These are phyloP conservation scores for Candida morakotiae DNA, from an alignment of 805 yeast species.

Conservation along the genomic window DNA sequence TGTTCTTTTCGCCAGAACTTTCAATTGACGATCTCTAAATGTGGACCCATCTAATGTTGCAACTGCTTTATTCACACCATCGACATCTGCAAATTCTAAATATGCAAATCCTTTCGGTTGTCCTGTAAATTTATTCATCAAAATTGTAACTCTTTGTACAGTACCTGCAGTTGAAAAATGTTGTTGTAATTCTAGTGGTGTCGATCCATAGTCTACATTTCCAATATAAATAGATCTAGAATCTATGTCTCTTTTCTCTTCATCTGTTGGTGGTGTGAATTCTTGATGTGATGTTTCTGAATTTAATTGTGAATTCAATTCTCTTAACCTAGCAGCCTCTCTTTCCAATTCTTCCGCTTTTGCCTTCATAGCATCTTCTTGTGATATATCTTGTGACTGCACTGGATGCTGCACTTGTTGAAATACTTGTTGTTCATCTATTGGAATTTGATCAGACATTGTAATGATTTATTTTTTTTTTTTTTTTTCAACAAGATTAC, in stretches of 20 bases:
- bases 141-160: slow-evolving; percentile 75
- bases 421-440: slow-evolving; percentile 15
- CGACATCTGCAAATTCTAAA: slow-evolving; percentile 71
- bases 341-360: slow-evolving; percentile 53
- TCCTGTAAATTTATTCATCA: slow-evolving; percentile 69
- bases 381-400: background rate
- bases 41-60: slow-evolving; percentile 55
- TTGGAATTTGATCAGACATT: slow-evolving; percentile 32
- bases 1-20: slow-evolving; percentile 75
- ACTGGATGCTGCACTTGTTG: background rate
- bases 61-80: slow-evolving; percentile 63
- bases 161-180: slow-evolving; percentile 68
- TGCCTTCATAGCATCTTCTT: slow-evolving; percentile 1
- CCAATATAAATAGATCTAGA: slow-evolving; percentile 77
- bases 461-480: background rate
- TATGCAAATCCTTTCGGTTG: slow-evolving; percentile 87
- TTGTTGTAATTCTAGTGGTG: slow-evolving; percentile 75
- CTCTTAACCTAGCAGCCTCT: slow-evolving; percentile 60
- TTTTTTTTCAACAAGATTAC: slow-evolving; percentile 1
- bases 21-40: slow-evolving; percentile 67
- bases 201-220: slow-evolving; percentile 74
- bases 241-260: slow-evolving; percentile 62
- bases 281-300: slow-evolving; percentile 7
- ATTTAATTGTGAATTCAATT: slow-evolving; percentile 42
- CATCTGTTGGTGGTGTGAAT: slow-evolving; percentile 16